These are phyloP conservation scores for Cladosporium sp. DNA, from an alignment of 2,329 filamentous ascomycete species.

Conservation along the genomic window DNA sequence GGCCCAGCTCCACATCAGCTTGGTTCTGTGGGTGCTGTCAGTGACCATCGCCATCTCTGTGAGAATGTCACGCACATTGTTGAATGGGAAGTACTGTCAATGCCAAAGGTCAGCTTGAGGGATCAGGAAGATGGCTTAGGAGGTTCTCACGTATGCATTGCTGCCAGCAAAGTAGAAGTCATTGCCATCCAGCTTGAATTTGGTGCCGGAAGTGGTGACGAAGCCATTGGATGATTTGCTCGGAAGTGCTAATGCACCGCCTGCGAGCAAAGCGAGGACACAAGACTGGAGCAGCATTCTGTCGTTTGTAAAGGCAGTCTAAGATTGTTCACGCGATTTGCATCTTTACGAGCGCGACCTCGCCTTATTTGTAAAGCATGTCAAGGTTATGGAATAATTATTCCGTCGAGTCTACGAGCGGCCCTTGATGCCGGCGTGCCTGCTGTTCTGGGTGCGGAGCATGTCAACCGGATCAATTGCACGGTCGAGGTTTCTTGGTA, in stretches of 20 bases:
- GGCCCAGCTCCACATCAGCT: constrained; percentile 42
- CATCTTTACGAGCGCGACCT: too few relatives aligned
- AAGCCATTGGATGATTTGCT: constrained; percentile 33
- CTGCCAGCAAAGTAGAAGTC: constrained; percentile 53
- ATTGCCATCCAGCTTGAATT: constrained; percentile 50
- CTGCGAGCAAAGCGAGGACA: not conserved
- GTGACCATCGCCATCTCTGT: not conserved
- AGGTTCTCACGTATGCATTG: constrained; percentile 46
- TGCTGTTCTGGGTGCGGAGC: too few relatives aligned
- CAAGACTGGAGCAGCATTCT: not conserved
- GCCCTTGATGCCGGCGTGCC: too few relatives aligned
- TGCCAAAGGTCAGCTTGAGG: not conserved
- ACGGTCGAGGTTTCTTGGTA: too few relatives aligned
- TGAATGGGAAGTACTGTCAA: constrained; percentile 41
- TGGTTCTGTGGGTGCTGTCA: constrained; percentile 34
- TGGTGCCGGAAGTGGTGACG: constrained; percentile 44
- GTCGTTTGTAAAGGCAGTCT: not conserved
- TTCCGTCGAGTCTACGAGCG: too few relatives aligned
- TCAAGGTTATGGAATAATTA: too few relatives aligned
- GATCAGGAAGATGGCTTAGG: too few relatives aligned
- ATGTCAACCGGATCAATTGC: too few relatives aligned
- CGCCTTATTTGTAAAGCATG: too few relatives aligned
- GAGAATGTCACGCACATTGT: constrained; percentile 35
- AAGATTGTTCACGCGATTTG: too few relatives aligned
- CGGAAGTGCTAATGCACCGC: not conserved